phyloP scores from a whole-genome alignment of 108 stramenopile genomes.

The Cyclostephanos invisitatus region DNA sequence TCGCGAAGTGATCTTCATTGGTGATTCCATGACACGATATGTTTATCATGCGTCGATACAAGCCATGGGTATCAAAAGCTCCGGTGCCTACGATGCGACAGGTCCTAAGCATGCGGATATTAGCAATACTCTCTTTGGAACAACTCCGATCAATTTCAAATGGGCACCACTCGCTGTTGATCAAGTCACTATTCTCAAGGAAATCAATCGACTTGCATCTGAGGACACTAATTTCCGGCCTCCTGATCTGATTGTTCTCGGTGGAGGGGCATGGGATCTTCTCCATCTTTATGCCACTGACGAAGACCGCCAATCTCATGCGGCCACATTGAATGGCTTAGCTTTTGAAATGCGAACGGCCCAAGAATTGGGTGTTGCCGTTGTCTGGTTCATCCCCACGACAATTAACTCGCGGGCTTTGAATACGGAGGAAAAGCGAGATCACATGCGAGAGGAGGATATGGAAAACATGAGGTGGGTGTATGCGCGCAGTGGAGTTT shows the following conservation, averaged over 20 bases:
- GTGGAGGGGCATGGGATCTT: constrained; percentile 86
- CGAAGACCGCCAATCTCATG: constrained; percentile 59
- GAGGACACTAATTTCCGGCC: constrained; percentile 4
- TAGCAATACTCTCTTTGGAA: constrained; percentile 29
- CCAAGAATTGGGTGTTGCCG: constrained; percentile 46
- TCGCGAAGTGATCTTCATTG: constrained; percentile 68
- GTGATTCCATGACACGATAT: constrained; percentile 82
- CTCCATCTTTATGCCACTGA: constrained; percentile 66
- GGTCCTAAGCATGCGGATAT: constrained; percentile 66
- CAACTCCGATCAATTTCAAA: constrained; percentile 61
- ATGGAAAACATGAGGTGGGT: constrained; percentile 67
- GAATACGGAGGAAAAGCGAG: constrained; percentile 71
- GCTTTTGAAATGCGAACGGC: constrained; percentile 48
- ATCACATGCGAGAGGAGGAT: constrained; percentile 76
- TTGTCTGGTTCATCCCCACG: constrained; percentile 85
- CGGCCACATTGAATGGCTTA: constrained; percentile 45
- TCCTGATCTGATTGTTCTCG: constrained; percentile 71
- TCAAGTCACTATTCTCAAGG: constrained; percentile 45
- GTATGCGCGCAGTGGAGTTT: constrained; percentile 55
- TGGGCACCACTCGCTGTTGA: constrained; percentile 82
- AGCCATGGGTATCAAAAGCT: constrained; percentile 60
- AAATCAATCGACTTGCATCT: constrained; percentile 32
- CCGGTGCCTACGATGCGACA: constrained; percentile 79
- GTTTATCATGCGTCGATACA: constrained; percentile 71
- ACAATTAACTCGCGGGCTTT: constrained; percentile 78